Evolutionary conservation across 148 eudicot genomes (phyloP), one percentile per base, ranked within the genome.

Genomic region (Linanthus parryae): DNA sequence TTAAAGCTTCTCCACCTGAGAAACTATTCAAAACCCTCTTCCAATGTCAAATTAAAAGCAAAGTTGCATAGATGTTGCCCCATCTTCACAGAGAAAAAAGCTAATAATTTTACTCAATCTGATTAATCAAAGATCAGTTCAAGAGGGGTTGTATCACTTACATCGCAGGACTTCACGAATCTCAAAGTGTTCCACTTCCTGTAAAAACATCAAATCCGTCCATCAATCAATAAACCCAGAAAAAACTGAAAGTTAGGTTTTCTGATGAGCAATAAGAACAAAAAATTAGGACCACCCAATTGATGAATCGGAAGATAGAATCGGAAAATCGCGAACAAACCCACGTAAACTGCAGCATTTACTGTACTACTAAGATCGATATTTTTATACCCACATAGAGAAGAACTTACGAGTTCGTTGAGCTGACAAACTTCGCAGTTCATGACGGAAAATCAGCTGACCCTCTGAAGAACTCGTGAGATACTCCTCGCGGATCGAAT

Each of bases 341-440:
- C n/a, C n/a, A n/a, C n/a, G n/a, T n/a, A n/a, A n/a, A n/a, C n/a
- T n/a, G n/a, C n/a, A n/a, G n/a, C n/a, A n/a, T n/a, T n/a, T n/a
- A n/a, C n/a, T n/a, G n/a, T n/a, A n/a, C n/a, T n/a, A n/a, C n/a
- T n/a, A n/a, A n/a, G n/a, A n/a, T 23, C 4, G 21, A 23, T 28
- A 27, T 15, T 8, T 27, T 8, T 2, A 27, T 1, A 15, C 7
- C 11, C 13, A 40, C 4, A 26, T 13, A 19, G 3, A 18, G 28
- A 59, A 64, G 33, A 4, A 37, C 68, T 45, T 59, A 86, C 98
- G 63, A 91, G 73, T 71, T 91, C 98, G 68, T 86, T 86, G 73
- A 91, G 98, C 59, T 81, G 94, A 71, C 94, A 91, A 64, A 81
- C 89, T 79, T 91, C 95, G 73, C 94, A 83, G 67, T 83, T 91